These are phyloP conservation scores for Hura crepitans DNA, from an alignment of 441 rosid species.

Conservation along the genomic window DNA sequence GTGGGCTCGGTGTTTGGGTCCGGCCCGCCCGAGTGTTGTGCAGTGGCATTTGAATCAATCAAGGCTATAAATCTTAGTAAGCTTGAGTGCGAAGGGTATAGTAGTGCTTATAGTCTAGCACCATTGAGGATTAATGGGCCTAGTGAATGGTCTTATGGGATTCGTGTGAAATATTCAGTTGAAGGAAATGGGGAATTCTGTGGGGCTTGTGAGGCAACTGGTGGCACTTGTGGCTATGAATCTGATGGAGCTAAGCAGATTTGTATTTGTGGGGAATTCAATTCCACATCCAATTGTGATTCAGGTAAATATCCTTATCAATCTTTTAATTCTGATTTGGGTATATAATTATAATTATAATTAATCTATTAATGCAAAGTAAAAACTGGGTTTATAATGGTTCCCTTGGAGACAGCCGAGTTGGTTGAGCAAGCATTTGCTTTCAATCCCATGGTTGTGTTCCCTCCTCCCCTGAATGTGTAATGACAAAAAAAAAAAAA, in stretches of 20 bases:
- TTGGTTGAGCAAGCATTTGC: too few relatives aligned
- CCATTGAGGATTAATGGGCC: conserved; percentile 57
- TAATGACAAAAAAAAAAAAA: too few relatives aligned
- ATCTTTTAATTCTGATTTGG: background rate
- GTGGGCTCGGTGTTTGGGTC: conserved; percentile 33
- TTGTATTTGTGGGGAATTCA: conserved; percentile 63
- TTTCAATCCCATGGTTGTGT: too few relatives aligned
- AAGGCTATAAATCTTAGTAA: conserved; percentile 62
- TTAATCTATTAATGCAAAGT: too few relatives aligned
- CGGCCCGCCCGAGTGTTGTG: conserved; percentile 79
- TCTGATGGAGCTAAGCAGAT: conserved; percentile 53
- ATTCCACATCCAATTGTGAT: conserved; percentile 82
- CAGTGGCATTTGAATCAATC: conserved; percentile 62
- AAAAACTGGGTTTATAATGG: too few relatives aligned
- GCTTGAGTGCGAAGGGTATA: conserved; percentile 76
- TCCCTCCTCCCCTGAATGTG: too few relatives aligned
- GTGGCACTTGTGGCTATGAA: conserved; percentile 76
- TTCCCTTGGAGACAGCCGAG: too few relatives aligned
- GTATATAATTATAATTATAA: too few relatives aligned
- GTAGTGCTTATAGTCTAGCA: conserved; percentile 73
- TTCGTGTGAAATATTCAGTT: conserved; percentile 67
- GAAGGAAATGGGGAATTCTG: conserved; percentile 66
- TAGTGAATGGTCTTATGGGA: conserved; percentile 66
- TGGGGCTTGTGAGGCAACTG: conserved; percentile 76
- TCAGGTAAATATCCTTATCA: conserved; percentile 32